Evolutionary conservation across 495 filamentous ascomycete genomes (phyloP).

Genomic region (Endocarpon pusillum): DNA sequence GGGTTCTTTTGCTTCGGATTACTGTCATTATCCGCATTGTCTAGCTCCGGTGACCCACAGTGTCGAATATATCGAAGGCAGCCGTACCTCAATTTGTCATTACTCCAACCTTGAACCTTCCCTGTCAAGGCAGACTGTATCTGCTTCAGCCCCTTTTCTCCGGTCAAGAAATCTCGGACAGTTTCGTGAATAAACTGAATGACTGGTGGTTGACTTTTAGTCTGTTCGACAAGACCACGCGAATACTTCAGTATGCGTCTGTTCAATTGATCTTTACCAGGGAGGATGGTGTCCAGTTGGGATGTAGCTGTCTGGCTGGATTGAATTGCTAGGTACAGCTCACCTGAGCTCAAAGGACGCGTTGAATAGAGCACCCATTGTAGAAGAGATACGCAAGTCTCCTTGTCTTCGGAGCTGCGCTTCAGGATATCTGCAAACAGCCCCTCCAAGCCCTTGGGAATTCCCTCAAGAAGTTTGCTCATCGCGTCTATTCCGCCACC

Average conservation of each 20-base stretch:
- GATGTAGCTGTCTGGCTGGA: conserved; percentile 1
- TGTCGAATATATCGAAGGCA: conserved; percentile 16
- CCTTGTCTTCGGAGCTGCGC: conserved; percentile 1
- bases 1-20: background rate
- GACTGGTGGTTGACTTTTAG: conserved; percentile 7
- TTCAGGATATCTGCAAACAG: conserved; percentile 4
- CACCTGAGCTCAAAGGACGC: conserved; percentile 5
- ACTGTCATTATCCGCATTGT: background rate
- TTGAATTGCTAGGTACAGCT: conserved; percentile 1
- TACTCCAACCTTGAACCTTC: conserved; percentile 12
- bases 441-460: conserved; percentile 3
- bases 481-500: conserved; percentile 4
- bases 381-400: conserved; percentile 3
- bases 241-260: conserved; percentile 21
- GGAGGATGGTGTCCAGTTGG: conserved; percentile 1
- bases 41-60: conserved; percentile 1
- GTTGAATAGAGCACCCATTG: conserved; percentile 8
- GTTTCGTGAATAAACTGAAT: conserved; percentile 35
- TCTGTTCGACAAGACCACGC: conserved; percentile 26
- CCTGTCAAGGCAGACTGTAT: conserved; percentile 17
- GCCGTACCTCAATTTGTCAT: conserved; percentile 20
- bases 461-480: conserved; percentile 1
- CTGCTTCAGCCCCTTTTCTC: conserved; percentile 20
- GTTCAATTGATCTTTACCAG: conserved; percentile 3
- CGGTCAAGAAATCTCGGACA: conserved; percentile 25